Base-by-base conservation (phyloP, 495 filamentous ascomycete genomes). In the Tuber umbilicatum region DNA sequence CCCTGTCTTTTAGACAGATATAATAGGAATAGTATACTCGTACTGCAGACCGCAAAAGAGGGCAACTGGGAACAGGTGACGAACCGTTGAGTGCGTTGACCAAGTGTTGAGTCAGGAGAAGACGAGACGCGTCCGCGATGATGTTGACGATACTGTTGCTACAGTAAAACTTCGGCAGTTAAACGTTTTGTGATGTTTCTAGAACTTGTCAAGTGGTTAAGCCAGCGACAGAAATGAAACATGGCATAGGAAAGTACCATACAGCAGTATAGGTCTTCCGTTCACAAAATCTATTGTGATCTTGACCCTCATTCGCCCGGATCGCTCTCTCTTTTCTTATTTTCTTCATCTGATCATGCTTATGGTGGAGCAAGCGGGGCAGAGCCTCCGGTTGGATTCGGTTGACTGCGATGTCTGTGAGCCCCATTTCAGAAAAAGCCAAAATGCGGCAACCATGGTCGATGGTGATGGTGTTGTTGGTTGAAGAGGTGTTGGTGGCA, bases 31-130 rank as follows among this genome's bases (percentile, higher is more conserved):
- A 55, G 75, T 64, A 64, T 64, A 31, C 5, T 64, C 14, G 27
- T 75, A 69, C 77, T 72, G 77, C 75, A 68, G 73, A 64, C 77
- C 67, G 77, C 75, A 68, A 77, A 67, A 70, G 64, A 39, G 14
- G 55, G 12, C 55, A 64, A 73, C 73, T 35, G 68, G n/a, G 39
- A 71, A 73, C 68, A 70, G 71, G 68, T 71, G 74, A 78, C 72
- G 72, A 47, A 68, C 69, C 70, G 75, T 43, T 78, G 74, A 69
- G 70, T 42, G 43, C 68, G 72, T 76, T 72, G 69, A 74, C 68
- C 39, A 70, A 35, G 70, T 67, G 40, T 79, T 79, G 77, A 79
- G 76, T 79, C 77, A 79, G 77, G 77, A 60, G 16, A 41, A 43
- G 77, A 47, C 42, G 72, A 78, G 76, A 78, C 60, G 72, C 70